A percentile compares a stretch with the other conserved stretches of the same genome.
Evolutionary conservation across 73 alveolate genomes (phyloP).

Genomic region (Stentor roeselii): DNA sequence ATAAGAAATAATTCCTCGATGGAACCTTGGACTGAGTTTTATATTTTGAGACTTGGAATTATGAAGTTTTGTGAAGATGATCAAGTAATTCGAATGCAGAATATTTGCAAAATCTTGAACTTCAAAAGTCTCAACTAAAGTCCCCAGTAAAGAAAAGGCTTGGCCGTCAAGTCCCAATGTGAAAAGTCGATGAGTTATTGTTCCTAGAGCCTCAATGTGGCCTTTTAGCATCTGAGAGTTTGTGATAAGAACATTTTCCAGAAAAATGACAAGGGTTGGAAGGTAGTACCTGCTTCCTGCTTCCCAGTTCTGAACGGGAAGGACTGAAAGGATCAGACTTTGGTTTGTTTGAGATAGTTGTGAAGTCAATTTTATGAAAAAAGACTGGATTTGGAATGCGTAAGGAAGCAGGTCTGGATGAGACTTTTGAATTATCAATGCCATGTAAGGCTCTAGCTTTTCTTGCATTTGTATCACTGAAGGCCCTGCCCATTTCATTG

Average conservation of each 20-base stretch:
- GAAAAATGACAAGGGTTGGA: constrained; percentile 19
- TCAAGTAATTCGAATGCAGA: not conserved
- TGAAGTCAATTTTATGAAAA: not conserved
- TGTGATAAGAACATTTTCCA: not conserved
- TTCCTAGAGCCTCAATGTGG: not conserved
- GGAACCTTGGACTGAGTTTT: constrained; percentile 18
- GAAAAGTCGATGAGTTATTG: not conserved
- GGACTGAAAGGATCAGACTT: not conserved
- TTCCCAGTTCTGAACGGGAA: constrained; percentile 23
- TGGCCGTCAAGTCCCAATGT: not conserved
- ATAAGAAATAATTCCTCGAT: not conserved
- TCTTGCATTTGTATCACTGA: not conserved
- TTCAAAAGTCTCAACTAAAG: not conserved
- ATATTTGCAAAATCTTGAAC: not conserved
- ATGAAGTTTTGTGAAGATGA: constrained; percentile 2
- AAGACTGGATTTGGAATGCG: constrained; percentile 16
- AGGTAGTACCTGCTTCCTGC: constrained; percentile 2
- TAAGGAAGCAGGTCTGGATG: constrained; percentile 14
- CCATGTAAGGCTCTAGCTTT: not conserved
- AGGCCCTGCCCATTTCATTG: constrained; percentile 3
- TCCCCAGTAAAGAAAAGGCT: not conserved
- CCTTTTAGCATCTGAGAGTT: not conserved
- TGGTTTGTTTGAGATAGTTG: constrained; percentile 8
- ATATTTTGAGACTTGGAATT: constrained; percentile 10
- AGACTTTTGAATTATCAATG: not conserved